phyloP scores from a whole-genome alignment of 805 yeast species.

The Yamadazyma tumulicola region DNA sequence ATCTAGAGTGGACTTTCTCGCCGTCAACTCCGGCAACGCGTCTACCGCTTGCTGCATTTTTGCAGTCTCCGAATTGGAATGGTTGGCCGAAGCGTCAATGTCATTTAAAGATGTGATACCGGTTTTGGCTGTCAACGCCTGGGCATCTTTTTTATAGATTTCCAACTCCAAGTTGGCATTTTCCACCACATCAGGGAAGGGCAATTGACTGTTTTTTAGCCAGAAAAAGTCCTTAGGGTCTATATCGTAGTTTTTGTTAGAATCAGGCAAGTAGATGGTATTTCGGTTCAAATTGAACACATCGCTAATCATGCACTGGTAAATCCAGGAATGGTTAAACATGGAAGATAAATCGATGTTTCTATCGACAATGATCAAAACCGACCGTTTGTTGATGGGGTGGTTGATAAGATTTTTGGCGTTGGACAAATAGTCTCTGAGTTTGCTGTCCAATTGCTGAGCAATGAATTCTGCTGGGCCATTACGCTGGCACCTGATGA shows the following conservation, averaged over 20 bases:
- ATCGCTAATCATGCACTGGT: constrained; percentile 94
- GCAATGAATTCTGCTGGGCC: constrained; percentile 97
- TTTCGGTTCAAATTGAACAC: constrained; percentile 80
- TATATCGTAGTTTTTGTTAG: constrained; percentile 65
- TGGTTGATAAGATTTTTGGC: constrained; percentile 27
- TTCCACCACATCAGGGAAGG: constrained; percentile 99
- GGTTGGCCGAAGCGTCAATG: constrained; percentile 66
- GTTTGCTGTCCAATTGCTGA: constrained; percentile 73
- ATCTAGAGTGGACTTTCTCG: constrained; percentile 83
- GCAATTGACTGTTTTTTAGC: constrained; percentile 76
- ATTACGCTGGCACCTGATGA: constrained; percentile 84
- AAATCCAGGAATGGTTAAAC: constrained; percentile 97
- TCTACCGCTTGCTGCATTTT: constrained; percentile 84
- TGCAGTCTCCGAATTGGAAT: constrained; percentile 48
- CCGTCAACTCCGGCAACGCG: constrained; percentile 87
- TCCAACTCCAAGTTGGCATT: constrained; percentile 83
- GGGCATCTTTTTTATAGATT: constrained; percentile 81
- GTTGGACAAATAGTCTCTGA: constrained; percentile 83
- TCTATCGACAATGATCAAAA: constrained; percentile 80
- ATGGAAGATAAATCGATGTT: constrained; percentile 87
- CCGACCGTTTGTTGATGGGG: constrained; percentile 53
- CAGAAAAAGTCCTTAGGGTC: constrained; percentile 95
- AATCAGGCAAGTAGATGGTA: constrained; percentile 59
- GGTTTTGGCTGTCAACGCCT: constrained; percentile 75
- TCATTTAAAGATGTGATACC: constrained; percentile 72